Base-by-base conservation (phyloP, 2,329 filamentous ascomycete species). In the Penicillium thymicola region DNA sequence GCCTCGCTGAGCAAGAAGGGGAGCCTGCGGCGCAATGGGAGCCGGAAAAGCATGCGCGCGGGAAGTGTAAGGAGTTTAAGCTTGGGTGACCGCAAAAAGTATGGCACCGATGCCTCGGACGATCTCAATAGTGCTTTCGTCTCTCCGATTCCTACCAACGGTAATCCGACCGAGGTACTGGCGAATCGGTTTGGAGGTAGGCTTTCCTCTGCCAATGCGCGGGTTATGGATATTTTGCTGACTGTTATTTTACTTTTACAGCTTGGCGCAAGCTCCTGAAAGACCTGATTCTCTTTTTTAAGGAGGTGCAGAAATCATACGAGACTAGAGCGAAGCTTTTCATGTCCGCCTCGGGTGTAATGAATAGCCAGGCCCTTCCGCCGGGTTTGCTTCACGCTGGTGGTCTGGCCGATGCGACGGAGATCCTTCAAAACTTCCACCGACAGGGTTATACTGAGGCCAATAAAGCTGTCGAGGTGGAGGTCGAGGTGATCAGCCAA, bases 201-300 rank as follows among this genome's bases (percentile, higher is more conserved):
- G 34, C 34, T 54, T 23, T 48, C 21, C 38, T 30, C 30, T 36
- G 32, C 18, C 30, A 7, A 27, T 36, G 37, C 4, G 38, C 34
- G 28, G 18, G 14, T n/a, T 54, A n/a, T 55, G 53, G 9, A 41
- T 7, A 25, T 52, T 51, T 42, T 16, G 40, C 54, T 51, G 11
- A 54, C 56, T 60, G 34, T 9, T n/a, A 5, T 23, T 30, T n/a
- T 41, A 7, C 61, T 23, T 30, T n/a, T 41, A 7, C 61, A 95
- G 92, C 89, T 50, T 99, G 94, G 94, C 86, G 94, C 67, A 96
- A 96, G 78, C 83, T 97, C 14, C 83, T 99, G 51, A 97, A 97
- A 73, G 92, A 97, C 64, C 81, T 97, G 43, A 96, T 97, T 63
- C 79, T 89, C 55, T 97, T 96, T 73, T 97, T 97, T 72, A 87